Percentiles rank a stretch among this genome's conserved stretches.
phyloP scores from a whole-genome alignment of 305 asterid species.

The Ajuga reptans region DNA sequence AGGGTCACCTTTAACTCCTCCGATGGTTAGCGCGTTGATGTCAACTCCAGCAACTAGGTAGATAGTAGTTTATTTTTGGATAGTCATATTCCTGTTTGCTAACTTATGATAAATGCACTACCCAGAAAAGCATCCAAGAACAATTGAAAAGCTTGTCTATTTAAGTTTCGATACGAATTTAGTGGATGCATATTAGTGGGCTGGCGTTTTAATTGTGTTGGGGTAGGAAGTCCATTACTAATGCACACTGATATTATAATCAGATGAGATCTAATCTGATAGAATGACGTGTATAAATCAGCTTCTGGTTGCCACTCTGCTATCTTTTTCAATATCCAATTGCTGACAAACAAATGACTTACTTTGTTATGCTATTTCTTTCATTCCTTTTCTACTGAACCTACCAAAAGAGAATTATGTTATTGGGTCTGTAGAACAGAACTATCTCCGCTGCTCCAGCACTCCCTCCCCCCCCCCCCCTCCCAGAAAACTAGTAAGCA shows the following conservation, averaged over 20 bases:
- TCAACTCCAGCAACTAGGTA: slow-evolving; percentile 98
- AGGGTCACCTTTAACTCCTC: slow-evolving; percentile 74
- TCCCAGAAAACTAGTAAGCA: slow-evolving; percentile 6
- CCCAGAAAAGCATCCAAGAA: not conserved
- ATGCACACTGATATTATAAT: not conserved
- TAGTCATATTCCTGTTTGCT: slow-evolving; percentile 15
- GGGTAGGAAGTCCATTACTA: not conserved
- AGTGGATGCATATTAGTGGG: not conserved
- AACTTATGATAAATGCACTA: not conserved
- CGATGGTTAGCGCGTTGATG: slow-evolving; percentile 60
- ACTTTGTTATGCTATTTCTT: slow-evolving; percentile 1
- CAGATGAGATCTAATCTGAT: not conserved
- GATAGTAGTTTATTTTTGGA: slow-evolving; percentile 21
- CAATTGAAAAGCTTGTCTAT: not conserved
- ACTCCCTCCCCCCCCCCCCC: too few species aligned
- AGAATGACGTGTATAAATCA: not conserved
- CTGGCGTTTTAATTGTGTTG: not conserved
- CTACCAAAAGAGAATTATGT: not conserved
- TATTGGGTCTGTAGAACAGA: not conserved
- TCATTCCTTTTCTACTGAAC: not conserved
- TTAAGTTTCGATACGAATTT: slow-evolving; percentile 12
- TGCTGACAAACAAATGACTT: not conserved
- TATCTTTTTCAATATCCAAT: not conserved
- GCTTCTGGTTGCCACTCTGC: not conserved
- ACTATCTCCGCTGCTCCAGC: too few species aligned